phyloP scores from a whole-genome alignment of 139 green algal species.

The Coelastrella sp. region DNA sequence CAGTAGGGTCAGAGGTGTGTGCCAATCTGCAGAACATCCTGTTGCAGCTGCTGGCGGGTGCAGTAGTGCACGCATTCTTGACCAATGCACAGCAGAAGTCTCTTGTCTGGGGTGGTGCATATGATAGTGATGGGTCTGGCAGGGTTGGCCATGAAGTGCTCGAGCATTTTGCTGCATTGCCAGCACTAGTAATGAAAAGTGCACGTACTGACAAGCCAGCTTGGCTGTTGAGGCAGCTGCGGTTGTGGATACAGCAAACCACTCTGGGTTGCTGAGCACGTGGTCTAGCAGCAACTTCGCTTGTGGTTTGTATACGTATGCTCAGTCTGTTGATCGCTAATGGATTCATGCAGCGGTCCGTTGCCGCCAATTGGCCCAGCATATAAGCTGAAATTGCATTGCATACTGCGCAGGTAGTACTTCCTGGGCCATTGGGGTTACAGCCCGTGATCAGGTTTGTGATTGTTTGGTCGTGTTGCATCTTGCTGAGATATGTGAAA shows the following conservation, averaged over 20 bases:
- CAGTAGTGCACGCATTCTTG: slow-evolving; percentile 29
- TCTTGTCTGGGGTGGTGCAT: not conserved
- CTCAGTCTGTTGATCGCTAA: no score
- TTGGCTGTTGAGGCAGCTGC: slow-evolving; percentile 40
- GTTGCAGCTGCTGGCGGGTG: slow-evolving; percentile 7
- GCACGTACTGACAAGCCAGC: not conserved
- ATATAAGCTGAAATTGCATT: no score
- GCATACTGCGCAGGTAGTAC: no score
- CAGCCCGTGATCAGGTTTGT: no score
- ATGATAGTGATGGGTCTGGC: not conserved
- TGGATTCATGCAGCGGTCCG: no score
- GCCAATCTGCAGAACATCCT: not conserved
- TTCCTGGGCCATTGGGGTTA: no score
- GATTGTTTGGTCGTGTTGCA: no score
- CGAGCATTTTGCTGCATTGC: slow-evolving; percentile 30
- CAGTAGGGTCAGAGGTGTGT: not conserved
- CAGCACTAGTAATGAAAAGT: slow-evolving; percentile 25
- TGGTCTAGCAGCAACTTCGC: no score
- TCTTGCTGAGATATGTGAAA: no score
- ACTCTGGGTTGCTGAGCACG: no score
- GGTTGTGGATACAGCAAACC: slow-evolving; percentile 31
- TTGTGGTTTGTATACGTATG: no score
- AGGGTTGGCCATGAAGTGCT: not conserved
- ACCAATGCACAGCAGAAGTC: not conserved
- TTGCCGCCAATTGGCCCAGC: no score